Conservation (phyloP, 2,329 filamentous ascomycete genomes). For the Dothideomycetes sp. region DNA sequence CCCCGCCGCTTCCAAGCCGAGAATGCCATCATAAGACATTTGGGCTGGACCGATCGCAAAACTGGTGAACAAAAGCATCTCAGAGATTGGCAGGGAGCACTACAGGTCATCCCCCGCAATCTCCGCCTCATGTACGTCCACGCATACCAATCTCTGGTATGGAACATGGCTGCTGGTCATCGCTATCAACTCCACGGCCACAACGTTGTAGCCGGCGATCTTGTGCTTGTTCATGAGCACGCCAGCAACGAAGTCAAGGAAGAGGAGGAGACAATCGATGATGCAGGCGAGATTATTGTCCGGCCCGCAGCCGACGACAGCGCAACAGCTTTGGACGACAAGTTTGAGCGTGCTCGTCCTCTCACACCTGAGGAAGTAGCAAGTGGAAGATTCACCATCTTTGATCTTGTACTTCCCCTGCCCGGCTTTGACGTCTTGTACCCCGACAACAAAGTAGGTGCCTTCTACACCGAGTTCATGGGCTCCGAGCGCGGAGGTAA, state of each 20-base stretch:
- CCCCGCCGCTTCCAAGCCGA: conserved; percentile 80
- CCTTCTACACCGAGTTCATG: conserved; percentile 85
- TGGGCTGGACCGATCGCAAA: conserved; percentile 41
- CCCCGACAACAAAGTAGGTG: conserved; percentile 71
- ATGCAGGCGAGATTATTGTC: conserved; percentile 58
- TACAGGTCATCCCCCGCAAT: conserved; percentile 70
- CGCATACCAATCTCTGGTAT: conserved; percentile 89
- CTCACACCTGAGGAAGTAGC: conserved; percentile 69
- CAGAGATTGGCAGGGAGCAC: conserved; percentile 70
- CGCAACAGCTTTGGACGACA: conserved; percentile 43
- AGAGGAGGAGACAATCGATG: conserved; percentile 39
- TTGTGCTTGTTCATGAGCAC: conserved; percentile 60
- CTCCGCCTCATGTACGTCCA: conserved; percentile 92
- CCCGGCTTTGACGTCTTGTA: conserved; percentile 87
- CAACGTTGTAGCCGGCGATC: conserved; percentile 72
- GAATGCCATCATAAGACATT: conserved; percentile 65
- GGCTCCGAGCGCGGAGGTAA: conserved; percentile 62
- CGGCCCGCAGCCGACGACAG: conserved; percentile 50
- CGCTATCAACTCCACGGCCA: conserved; percentile 69
- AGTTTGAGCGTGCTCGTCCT: conserved; percentile 60
- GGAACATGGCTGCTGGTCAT: conserved; percentile 77
- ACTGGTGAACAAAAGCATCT: conserved; percentile 39
- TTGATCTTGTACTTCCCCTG: conserved; percentile 83
- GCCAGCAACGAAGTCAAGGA: conserved; percentile 34
- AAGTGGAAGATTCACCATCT: conserved; percentile 68